Conservation (phyloP, 306 rosid species). For the Trifolium fragiferum region DNA sequence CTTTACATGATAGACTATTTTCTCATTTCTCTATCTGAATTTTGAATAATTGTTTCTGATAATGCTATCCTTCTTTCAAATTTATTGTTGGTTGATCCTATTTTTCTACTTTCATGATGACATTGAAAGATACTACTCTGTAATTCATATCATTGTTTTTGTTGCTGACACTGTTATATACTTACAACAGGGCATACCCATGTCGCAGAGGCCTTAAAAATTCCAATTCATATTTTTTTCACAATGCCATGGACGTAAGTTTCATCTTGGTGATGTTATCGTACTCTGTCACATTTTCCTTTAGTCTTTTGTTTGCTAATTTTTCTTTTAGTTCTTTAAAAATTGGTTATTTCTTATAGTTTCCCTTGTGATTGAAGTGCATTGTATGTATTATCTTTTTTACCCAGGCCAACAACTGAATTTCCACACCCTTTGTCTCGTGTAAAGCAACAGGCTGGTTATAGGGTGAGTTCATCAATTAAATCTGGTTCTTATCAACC, state of each 20-base stretch:
- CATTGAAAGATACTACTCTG: conserved; percentile 27
- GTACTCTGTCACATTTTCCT: conserved; percentile 39
- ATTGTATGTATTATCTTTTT: conserved; percentile 38
- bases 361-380: conserved; percentile 39
- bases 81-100: conserved; percentile 7
- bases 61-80: conserved; percentile 12
- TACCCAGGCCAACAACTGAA: conserved; percentile 93
- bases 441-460: conserved; percentile 94
- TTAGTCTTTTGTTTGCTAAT: conserved; percentile 10
- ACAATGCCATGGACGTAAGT: conserved; percentile 99
- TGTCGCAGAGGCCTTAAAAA: conserved; percentile 94
- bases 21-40: conserved; percentile 17
- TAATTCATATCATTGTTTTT: conserved; percentile 29
- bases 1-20: neutral
- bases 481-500: conserved; percentile 22
- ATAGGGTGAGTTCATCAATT: conserved; percentile 65
- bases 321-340: conserved; percentile 27
- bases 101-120: conserved; percentile 11
- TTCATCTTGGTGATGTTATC: conserved; percentile 58
- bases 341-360: conserved; percentile 16
- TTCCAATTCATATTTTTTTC: conserved; percentile 95
- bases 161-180: conserved; percentile 39
- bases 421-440: conserved; percentile 99
- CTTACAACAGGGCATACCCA: conserved; percentile 86
- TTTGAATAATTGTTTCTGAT: conserved; percentile 30